Percentiles rank a stretch among this genome's conserved stretches.
These are phyloP conservation scores for Acacia melanoxylon DNA, from an alignment of 306 rosid genomes.

Conservation along the genomic window DNA sequence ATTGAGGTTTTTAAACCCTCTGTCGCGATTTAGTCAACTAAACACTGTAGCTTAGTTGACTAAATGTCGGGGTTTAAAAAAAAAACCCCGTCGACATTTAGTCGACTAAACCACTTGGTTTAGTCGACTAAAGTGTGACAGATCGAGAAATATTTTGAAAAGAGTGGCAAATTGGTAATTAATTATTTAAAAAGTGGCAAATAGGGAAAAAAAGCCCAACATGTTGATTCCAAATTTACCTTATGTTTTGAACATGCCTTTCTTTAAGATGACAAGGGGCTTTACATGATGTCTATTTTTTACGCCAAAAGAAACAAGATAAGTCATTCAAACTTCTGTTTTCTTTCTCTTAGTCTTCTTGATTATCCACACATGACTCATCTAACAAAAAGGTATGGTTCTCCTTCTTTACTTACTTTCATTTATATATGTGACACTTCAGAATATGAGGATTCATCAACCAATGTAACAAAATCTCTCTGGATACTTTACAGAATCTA, in stretches of 20 bases:
- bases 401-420: slow-evolving; percentile 18
- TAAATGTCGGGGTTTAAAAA: too few species aligned
- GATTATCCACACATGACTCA: slow-evolving; percentile 42
- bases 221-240: background rate
- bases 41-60: too few species aligned
- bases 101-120: too few species aligned
- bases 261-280: slow-evolving; percentile 15
- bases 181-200: too few species aligned
- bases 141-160: too few species aligned
- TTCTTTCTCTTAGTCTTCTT: slow-evolving; percentile 17
- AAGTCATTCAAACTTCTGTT: background rate
- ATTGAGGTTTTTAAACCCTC: too few species aligned
- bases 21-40: too few species aligned
- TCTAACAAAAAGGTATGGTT: slow-evolving; percentile 19
- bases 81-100: too few species aligned
- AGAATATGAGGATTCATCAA: background rate
- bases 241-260: background rate
- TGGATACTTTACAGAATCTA: background rate
- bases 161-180: too few species aligned
- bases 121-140: too few species aligned
- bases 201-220: too few species aligned
- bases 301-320: background rate
- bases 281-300: slow-evolving; percentile 15
- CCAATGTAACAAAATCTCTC: slow-evolving; percentile 10
- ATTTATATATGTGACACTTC: background rate